phyloP scores from a whole-genome alignment of 306 rosid species.

The Trifolium subterraneum region DNA sequence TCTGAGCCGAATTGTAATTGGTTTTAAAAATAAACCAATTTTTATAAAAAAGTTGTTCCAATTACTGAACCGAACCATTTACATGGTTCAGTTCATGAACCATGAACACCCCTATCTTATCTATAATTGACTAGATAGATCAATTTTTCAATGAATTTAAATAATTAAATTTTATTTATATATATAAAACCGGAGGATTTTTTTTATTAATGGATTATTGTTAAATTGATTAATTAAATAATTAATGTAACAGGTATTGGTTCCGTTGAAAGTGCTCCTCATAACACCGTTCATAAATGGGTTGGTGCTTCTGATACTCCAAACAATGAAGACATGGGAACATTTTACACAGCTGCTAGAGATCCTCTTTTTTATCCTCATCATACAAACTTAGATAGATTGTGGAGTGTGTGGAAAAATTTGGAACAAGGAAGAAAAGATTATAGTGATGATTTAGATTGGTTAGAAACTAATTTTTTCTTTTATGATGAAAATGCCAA shows the following conservation, averaged over 20 bases:
- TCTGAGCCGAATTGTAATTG: too few relatives aligned
- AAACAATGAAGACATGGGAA: constrained; percentile 71
- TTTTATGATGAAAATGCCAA: constrained; percentile 73
- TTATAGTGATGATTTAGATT: constrained; percentile 57
- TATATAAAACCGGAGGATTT: too few relatives aligned
- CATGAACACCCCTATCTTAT: too few relatives aligned
- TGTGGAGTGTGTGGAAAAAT: constrained; percentile 71
- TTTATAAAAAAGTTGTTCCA: too few relatives aligned
- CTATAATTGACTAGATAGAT: too few relatives aligned
- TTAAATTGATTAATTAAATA: too few relatives aligned
- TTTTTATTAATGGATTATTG: too few relatives aligned
- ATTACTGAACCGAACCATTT: too few relatives aligned
- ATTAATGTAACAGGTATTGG: constrained; percentile 45
- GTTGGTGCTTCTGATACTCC: constrained; percentile 55
- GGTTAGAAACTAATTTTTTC: constrained; percentile 62
- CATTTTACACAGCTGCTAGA: constrained; percentile 71
- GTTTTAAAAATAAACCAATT: too few relatives aligned
- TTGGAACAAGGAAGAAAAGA: constrained; percentile 53
- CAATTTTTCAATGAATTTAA: too few relatives aligned
- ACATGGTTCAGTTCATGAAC: too few relatives aligned
- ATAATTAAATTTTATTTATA: too few relatives aligned
- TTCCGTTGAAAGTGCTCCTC: constrained; percentile 59
- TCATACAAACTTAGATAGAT: constrained; percentile 68
- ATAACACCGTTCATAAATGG: constrained; percentile 64
- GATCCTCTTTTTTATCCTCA: constrained; percentile 77